These are phyloP conservation scores for Rhynchosporium graminicola DNA, from an alignment of 2,329 filamentous ascomycete species.

Conservation along the genomic window DNA sequence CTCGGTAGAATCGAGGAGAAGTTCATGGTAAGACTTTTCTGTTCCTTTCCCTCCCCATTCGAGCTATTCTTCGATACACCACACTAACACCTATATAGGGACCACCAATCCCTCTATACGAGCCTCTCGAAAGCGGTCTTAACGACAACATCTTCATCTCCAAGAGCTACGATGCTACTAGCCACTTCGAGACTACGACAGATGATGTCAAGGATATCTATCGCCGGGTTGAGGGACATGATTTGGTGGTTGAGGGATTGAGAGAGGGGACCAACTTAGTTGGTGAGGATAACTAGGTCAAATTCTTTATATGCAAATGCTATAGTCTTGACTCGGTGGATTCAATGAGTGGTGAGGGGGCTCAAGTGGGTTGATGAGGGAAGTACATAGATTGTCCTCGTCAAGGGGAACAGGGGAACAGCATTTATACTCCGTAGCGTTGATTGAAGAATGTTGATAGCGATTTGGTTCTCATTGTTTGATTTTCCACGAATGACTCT, in stretches of 20 bases:
- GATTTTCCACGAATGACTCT: too few relatives aligned
- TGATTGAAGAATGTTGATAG: conserved; percentile 10
- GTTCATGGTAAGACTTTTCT: conserved; percentile 72
- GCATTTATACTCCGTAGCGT: conserved; percentile 13
- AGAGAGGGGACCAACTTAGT: conserved; percentile 68
- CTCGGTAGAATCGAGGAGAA: conserved; percentile 94
- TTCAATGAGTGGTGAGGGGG: background rate
- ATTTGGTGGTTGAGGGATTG: conserved; percentile 66
- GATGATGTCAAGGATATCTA: conserved; percentile 97
- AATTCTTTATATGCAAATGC: too few relatives aligned
- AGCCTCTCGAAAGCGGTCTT: conserved; percentile 78
- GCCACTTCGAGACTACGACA: conserved; percentile 89
- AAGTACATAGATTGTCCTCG: conserved; percentile 2
- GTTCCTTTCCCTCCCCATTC: background rate
- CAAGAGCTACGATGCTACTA: conserved; percentile 97
- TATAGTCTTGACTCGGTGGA: too few relatives aligned
- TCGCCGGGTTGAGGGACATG: conserved; percentile 69
- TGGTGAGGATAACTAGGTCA: conserved; percentile 54
- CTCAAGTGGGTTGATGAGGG: background rate
- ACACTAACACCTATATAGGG: conserved; percentile 51
- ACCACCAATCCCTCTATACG: conserved; percentile 88
- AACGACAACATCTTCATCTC: conserved; percentile 96
- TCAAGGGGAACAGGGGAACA: background rate
- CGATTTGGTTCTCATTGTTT: background rate
- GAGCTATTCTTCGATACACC: background rate